Base-by-base conservation (phyloP, 106 monocot species). In the Cymbidium sinense region DNA sequence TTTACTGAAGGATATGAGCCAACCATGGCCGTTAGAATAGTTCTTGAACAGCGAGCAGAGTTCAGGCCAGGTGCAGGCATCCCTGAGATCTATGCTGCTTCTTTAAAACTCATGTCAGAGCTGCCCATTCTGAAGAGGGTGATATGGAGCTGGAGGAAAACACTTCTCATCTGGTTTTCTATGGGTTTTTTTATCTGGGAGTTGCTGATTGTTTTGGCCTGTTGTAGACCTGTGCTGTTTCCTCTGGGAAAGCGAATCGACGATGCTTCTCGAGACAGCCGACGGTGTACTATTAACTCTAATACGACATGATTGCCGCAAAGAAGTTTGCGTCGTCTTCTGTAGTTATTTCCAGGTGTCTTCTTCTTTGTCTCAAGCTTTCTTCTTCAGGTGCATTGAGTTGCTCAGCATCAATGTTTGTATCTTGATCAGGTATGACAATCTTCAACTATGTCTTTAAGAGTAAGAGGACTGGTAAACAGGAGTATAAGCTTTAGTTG, bases 21-120 rank as follows among this genome's bases (percentile, higher is more conserved):
- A 44, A 87, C 85, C 47, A 62, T 73, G 4, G 82, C 81, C 77
- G 65, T 93, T 29, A 90, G 90, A 70, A 67, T 91, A n/a, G 70
- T 81, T 43, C 75, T 96, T 19, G 83, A 93, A 78, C 87, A 83
- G 75, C 84, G 95, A 50, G 95, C 93, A 43, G 93, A 89, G 37
- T 89, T 81, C 73, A 82, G 55, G 43, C 82, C 77, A 23, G 87
- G 93, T 61, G 83, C 84, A 75, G 95, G 95, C 43, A 86, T 96
- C 35, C 95, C 95, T n/a, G 91, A 96, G 84, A 91, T 96, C 54
- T 96, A 96, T 86, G 41, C 88, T 36, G 91, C 88, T 17, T 83
- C 77, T 64, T 55, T 96, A 67, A 84, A 64, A 70, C 85, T 96
- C 11, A 86, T 89, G 67, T 89, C 86, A 29, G 88, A 89, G 50